Evolutionary conservation across 148 eudicot species (phyloP).

Genomic region (Suaeda aralocaspica): DNA sequence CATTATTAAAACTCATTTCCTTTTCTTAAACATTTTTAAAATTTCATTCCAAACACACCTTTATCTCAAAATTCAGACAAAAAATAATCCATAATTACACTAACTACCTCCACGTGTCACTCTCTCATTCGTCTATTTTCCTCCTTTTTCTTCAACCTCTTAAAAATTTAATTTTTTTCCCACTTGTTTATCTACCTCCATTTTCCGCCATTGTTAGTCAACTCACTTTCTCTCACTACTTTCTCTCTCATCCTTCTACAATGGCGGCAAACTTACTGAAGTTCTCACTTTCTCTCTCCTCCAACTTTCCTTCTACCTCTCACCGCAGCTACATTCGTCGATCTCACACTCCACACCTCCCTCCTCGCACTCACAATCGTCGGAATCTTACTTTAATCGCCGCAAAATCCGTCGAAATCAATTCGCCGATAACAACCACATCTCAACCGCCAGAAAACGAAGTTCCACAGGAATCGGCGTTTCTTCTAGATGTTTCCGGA

Average conservation of each 20-base stretch:
- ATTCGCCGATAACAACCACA: slow-evolving; percentile 11
- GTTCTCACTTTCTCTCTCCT: slow-evolving; percentile 39
- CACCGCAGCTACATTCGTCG: slow-evolving; percentile 20
- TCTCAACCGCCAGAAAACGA: background rate
- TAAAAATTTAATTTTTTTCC: background rate
- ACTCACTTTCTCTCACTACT: background rate
- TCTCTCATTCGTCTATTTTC: background rate
- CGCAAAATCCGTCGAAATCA: slow-evolving; percentile 41
- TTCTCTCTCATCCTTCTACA: slow-evolving; percentile 7
- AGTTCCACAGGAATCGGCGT: slow-evolving; percentile 22
- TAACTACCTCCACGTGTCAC: slow-evolving; percentile 2
- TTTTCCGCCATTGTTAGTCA: slow-evolving; percentile 6
- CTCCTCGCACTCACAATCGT: slow-evolving; percentile 16
- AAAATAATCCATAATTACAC: background rate
- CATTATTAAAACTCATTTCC: no score
- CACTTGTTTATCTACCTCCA: background rate
- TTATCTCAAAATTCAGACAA: background rate
- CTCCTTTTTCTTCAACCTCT: slow-evolving; percentile 2
- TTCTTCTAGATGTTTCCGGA: slow-evolving; percentile 72
- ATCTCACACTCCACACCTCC: slow-evolving; percentile 12
- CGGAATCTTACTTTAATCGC: slow-evolving; percentile 18
- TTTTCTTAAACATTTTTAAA: no score
- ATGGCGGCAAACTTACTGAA: slow-evolving; percentile 47
- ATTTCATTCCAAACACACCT: background rate
- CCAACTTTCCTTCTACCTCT: slow-evolving; percentile 2